Evolutionary conservation across 805 yeast genomes (phyloP).

Genomic region (Spencermartinsiella europaea): DNA sequence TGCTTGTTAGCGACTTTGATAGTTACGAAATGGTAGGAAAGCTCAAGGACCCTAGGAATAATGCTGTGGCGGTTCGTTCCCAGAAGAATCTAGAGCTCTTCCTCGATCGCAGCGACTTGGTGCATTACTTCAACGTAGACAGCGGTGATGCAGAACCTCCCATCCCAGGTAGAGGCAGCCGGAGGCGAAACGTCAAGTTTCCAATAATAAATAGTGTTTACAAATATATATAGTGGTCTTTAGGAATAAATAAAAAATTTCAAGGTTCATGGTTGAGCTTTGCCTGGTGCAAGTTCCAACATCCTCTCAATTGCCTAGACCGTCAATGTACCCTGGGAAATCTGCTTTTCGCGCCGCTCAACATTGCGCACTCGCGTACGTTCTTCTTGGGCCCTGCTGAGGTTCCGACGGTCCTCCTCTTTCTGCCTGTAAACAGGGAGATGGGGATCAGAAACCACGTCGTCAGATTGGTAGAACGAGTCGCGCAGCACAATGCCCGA

Average conservation of each 20-base stretch:
- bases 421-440: not conserved
- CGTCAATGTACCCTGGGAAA: conserved; percentile 4
- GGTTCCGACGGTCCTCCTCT: conserved; percentile 2
- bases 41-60: conserved; percentile 19
- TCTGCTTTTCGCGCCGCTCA: conserved; percentile 13
- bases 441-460: not conserved
- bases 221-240: too few relatives aligned
- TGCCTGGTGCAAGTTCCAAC: too few relatives aligned
- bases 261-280: not conserved
- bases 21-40: conserved; percentile 11
- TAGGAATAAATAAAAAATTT: too few relatives aligned
- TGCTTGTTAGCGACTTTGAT: conserved; percentile 11
- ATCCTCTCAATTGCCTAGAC: too few relatives aligned
- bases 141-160: too few relatives aligned
- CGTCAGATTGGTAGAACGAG: not conserved
- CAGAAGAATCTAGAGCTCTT: conserved; percentile 19
- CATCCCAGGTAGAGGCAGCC: too few relatives aligned
- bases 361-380: conserved; percentile 11
- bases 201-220: too few relatives aligned
- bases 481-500: not conserved
- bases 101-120: conserved; percentile 17
- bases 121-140: conserved; percentile 22
- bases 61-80: conserved; percentile 22
- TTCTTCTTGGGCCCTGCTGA: not conserved
- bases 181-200: too few relatives aligned